Evolutionary conservation across 345 rosid genomes (phyloP).

Genomic region (Sonneratia caseolaris): DNA sequence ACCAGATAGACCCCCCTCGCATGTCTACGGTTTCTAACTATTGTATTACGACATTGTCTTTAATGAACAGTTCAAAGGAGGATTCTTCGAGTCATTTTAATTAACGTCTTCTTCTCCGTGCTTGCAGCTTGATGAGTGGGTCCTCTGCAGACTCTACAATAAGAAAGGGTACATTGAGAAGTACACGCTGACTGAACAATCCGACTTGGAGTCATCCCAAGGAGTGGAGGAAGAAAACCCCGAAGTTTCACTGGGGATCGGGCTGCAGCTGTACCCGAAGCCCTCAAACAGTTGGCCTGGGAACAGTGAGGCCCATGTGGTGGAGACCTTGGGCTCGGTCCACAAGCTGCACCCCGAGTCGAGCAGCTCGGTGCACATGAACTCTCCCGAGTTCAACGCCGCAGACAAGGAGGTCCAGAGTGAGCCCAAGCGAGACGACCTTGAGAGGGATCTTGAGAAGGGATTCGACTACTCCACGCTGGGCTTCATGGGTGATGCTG

Average conservation of each 20-base stretch:
- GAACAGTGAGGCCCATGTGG: conserved; percentile 8
- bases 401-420: conserved; percentile 50
- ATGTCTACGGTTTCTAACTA: too few species aligned
- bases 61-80: background rate
- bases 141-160: conserved; percentile 67
- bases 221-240: conserved; percentile 13
- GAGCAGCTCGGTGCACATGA: conserved; percentile 37
- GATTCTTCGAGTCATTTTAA: too few species aligned
- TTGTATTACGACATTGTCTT: too few species aligned
- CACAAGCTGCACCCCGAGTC: conserved; percentile 55
- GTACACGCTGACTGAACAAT: conserved; percentile 15
- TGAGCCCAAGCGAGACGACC: conserved; percentile 33
- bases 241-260: conserved; percentile 1
- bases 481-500: conserved; percentile 33
- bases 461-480: conserved; percentile 26
- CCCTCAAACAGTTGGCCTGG: background rate
- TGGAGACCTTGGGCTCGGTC: conserved; percentile 47
- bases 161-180: conserved; percentile 70
- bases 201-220: background rate
- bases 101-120: too few species aligned
- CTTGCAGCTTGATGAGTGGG: conserved; percentile 84
- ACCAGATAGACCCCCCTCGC: too few species aligned
- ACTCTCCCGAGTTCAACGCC: background rate
- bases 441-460: conserved; percentile 4
- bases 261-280: background rate